phyloP scores from a whole-genome alignment of 2,329 filamentous ascomycete genomes.

The Colletotrichum navitas region DNA sequence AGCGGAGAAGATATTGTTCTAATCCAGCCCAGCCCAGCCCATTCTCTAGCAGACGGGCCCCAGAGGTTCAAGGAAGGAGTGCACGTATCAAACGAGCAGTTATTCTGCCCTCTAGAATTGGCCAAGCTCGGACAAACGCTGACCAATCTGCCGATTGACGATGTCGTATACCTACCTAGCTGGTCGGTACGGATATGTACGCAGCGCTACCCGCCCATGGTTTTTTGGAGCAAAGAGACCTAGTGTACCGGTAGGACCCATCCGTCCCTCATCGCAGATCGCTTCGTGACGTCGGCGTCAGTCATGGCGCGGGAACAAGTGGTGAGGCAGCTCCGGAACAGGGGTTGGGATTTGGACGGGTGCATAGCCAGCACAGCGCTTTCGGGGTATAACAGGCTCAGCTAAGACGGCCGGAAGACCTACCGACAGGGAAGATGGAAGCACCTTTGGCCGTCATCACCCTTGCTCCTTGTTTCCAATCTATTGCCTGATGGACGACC shows the following conservation, averaged over 20 bases:
- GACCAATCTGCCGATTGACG: slow-evolving; percentile 16
- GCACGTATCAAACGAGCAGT: slow-evolving; percentile 32
- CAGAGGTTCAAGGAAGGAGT: slow-evolving; percentile 19
- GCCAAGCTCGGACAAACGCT: slow-evolving; percentile 25
- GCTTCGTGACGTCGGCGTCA: slow-evolving; percentile 40
- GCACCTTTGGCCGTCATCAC: slow-evolving; percentile 21
- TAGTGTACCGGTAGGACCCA: slow-evolving; percentile 7
- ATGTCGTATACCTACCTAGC: not conserved
- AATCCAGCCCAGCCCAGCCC: not conserved
- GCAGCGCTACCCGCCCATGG: slow-evolving; percentile 18
- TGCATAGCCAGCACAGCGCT: slow-evolving; percentile 39
- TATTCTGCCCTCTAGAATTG: slow-evolving; percentile 24
- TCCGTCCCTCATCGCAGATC: slow-evolving; percentile 31
- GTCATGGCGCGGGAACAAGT: slow-evolving; percentile 30
- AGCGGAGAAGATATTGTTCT: slow-evolving; percentile 1
- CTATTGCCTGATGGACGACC: slow-evolving; percentile 13
- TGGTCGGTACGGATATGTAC: not conserved
- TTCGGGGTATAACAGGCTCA: slow-evolving; percentile 33
- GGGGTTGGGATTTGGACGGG: slow-evolving; percentile 28
- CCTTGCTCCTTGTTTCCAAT: slow-evolving; percentile 38
- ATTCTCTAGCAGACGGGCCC: not conserved
- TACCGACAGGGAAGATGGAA: slow-evolving; percentile 32
- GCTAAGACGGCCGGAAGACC: slow-evolving; percentile 27
- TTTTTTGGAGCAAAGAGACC: not conserved
- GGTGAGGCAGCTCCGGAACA: slow-evolving; percentile 35